Conservation (phyloP, 2,329 filamentous ascomycete species). For the Claviceps citrina region DNA sequence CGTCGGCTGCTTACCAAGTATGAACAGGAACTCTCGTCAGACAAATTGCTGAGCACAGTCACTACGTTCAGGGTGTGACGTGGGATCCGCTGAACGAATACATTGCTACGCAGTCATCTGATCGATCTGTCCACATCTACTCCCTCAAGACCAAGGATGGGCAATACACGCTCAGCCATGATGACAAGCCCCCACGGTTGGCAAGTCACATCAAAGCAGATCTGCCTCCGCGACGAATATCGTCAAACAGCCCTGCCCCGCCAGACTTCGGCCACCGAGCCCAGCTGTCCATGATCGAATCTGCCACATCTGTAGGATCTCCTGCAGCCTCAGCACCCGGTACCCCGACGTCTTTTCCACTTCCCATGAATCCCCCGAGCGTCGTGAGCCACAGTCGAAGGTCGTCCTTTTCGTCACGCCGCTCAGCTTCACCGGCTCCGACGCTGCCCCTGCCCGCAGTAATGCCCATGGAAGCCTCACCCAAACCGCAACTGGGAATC, state of each 20-base stretch:
- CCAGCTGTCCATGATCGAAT: slow-evolving; percentile 42
- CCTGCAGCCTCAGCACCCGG: slow-evolving; percentile 83
- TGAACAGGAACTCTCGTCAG: slow-evolving; percentile 49
- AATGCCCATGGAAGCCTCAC: slow-evolving; percentile 83
- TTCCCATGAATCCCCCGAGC: slow-evolving; percentile 91
- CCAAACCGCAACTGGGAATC: slow-evolving; percentile 57
- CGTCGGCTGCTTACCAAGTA: not conserved
- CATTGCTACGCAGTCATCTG: slow-evolving; percentile 93
- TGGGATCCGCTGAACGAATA: slow-evolving; percentile 98
- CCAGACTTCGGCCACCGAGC: slow-evolving; percentile 60
- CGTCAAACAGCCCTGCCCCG: slow-evolving; percentile 81
- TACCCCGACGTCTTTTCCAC: slow-evolving; percentile 73
- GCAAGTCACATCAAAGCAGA: slow-evolving; percentile 71
- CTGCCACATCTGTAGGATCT: slow-evolving; percentile 49
- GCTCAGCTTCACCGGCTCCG: slow-evolving; percentile 84
- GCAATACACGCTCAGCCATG: slow-evolving; percentile 62
- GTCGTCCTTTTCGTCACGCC: slow-evolving; percentile 81
- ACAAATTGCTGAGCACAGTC: slow-evolving; percentile 92
- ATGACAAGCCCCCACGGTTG: slow-evolving; percentile 60
- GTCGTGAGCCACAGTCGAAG: slow-evolving; percentile 80
- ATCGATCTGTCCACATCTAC: slow-evolving; percentile 95
- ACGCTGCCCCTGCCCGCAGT: slow-evolving; percentile 89
- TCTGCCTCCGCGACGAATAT: slow-evolving; percentile 77
- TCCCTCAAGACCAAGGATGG: slow-evolving; percentile 92
- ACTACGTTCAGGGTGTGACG: slow-evolving; percentile 94